Evolutionary conservation across 495 filamentous ascomycete species (phyloP).

Genomic region (Penicillium soppii): DNA sequence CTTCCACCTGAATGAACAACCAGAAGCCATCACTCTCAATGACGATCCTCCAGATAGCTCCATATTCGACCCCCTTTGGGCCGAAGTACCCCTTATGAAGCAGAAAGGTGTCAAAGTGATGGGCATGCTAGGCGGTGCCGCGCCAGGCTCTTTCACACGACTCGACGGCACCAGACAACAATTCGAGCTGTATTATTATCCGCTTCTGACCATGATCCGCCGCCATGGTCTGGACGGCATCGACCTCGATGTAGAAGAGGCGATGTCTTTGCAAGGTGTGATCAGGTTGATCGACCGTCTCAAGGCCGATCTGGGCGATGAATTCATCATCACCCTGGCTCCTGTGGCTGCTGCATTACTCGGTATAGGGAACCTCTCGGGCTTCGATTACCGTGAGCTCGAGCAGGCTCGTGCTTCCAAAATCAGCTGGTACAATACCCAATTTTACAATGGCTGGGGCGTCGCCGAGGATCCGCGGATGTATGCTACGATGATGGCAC

Average conservation of each 20-base stretch:
- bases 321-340: constrained; percentile 73
- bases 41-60: constrained; percentile 63
- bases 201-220: constrained; percentile 58
- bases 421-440: constrained; percentile 79
- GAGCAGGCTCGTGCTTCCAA: constrained; percentile 62
- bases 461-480: constrained; percentile 54
- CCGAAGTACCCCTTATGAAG: constrained; percentile 65
- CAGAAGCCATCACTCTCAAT: constrained; percentile 67
- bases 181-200: constrained; percentile 68
- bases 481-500: constrained; percentile 62
- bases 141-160: constrained; percentile 63
- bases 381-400: constrained; percentile 69
- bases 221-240: constrained; percentile 64
- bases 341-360: constrained; percentile 74
- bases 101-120: constrained; percentile 66
- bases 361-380: constrained; percentile 62
- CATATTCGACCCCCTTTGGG: constrained; percentile 63
- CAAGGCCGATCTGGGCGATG: constrained; percentile 65
- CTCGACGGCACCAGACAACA: constrained; percentile 56
- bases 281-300: constrained; percentile 70
- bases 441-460: constrained; percentile 86
- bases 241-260: constrained; percentile 83
- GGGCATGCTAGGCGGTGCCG: constrained; percentile 82
- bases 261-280: constrained; percentile 68
- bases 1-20: constrained; percentile 69